Percentiles rank a stretch among this genome's conserved stretches.
Evolutionary conservation across 2,329 filamentous ascomycete species (phyloP).

Genomic region (Fusarium acutatum): DNA sequence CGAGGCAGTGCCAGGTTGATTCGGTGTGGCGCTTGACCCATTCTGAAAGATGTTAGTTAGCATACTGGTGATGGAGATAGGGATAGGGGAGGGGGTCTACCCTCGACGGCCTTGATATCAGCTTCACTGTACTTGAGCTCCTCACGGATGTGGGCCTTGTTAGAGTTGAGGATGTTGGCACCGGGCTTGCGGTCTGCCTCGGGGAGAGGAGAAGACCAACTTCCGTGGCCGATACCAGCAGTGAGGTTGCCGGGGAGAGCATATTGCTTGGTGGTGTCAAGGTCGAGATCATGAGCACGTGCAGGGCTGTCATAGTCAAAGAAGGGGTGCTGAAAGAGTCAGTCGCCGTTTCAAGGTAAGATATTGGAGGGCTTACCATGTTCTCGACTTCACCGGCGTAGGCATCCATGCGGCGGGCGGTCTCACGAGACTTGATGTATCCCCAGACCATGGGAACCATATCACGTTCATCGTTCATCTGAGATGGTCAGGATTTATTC

Average conservation of each 20-base stretch:
- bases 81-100: background rate
- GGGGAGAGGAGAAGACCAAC: conserved; percentile 70
- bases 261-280: conserved; percentile 78
- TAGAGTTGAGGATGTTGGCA: conserved; percentile 66
- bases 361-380: conserved; percentile 48
- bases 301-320: conserved; percentile 76
- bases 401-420: conserved; percentile 78
- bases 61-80: accelerated
- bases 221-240: conserved; percentile 76
- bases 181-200: conserved; percentile 60
- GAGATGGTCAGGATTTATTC: background rate
- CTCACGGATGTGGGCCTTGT: conserved; percentile 66
- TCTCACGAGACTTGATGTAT: conserved; percentile 84
- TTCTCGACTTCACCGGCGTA: conserved; percentile 77
- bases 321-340: conserved; percentile 65
- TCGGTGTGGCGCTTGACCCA: conserved; percentile 77
- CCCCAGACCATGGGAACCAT: conserved; percentile 88
- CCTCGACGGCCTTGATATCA: conserved; percentile 73
- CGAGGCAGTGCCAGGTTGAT: conserved; percentile 63
- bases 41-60: conserved; percentile 46
- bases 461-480: conserved; percentile 83
- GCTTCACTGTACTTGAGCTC: conserved; percentile 72
- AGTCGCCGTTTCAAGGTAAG: background rate
- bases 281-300: conserved; percentile 75
- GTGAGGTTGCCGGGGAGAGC: conserved; percentile 76